Conservation (phyloP, 2,329 filamentous ascomycete genomes). For the Penicillium sp. region DNA sequence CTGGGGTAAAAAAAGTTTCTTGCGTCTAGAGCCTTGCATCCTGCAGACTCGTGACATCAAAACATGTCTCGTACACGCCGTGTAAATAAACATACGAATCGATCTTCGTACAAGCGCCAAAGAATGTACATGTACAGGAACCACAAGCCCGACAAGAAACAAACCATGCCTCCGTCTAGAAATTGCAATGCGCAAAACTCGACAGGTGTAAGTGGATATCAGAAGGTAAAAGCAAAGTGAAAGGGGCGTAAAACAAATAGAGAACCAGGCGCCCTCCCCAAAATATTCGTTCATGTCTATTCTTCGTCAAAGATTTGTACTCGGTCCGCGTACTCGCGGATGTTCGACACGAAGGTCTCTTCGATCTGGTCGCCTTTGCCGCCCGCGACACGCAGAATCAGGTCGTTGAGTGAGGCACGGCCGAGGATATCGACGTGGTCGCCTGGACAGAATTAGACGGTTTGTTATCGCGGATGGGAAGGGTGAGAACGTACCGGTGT, state of each 20-base stretch:
- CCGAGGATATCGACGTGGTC: slow-evolving; percentile 98
- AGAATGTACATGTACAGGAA: not conserved
- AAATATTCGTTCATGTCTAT: slow-evolving; percentile 17
- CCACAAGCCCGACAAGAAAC: not conserved
- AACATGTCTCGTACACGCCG: not conserved
- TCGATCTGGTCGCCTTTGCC: slow-evolving; percentile 78
- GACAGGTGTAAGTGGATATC: not conserved
- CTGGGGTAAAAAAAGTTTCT: not conserved
- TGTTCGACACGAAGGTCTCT: slow-evolving; percentile 76
- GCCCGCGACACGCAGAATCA: slow-evolving; percentile 81
- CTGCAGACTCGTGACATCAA: not conserved
- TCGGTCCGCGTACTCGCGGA: slow-evolving; percentile 75
- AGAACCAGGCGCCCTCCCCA: not conserved
- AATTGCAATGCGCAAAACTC: not conserved
- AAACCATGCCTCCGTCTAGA: not conserved
- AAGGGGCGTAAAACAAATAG: not conserved
- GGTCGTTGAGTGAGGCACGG: slow-evolving; percentile 81
- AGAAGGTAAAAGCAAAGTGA: not conserved
- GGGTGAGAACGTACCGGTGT: slow-evolving; percentile 57
- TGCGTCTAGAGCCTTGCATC: not conserved
- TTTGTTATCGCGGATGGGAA: slow-evolving; percentile 34
- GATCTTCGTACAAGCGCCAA: not conserved
- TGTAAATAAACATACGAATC: not conserved
- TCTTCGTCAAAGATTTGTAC: slow-evolving; percentile 73
- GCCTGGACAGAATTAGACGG: slow-evolving; percentile 43